phyloP scores from a whole-genome alignment of 2,329 filamentous ascomycete genomes.

The Zopfia rhizophila region DNA sequence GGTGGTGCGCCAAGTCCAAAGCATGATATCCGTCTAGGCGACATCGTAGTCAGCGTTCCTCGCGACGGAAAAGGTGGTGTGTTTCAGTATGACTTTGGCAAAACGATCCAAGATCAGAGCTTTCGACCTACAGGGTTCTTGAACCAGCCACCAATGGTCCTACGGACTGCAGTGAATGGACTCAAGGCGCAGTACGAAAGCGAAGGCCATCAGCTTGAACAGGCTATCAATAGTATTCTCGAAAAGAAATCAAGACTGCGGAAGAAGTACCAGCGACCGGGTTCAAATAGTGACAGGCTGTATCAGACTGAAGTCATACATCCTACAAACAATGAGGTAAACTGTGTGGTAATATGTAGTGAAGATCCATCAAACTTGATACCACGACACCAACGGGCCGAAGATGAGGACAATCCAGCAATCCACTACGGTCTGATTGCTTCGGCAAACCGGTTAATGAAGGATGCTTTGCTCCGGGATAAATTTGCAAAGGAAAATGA shows the following conservation, averaged over 20 bases:
- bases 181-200: constrained; percentile 29
- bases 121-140: constrained; percentile 27
- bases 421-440: no score
- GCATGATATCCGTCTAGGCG: constrained; percentile 38
- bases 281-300: constrained; percentile 35
- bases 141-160: constrained; percentile 24
- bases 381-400: constrained; percentile 19
- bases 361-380: constrained; percentile 22
- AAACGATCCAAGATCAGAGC: constrained; percentile 21
- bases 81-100: constrained; percentile 48
- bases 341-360: constrained; percentile 28
- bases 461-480: no score
- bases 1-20: constrained; percentile 29
- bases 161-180: constrained; percentile 33
- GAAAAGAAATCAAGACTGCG: constrained; percentile 35
- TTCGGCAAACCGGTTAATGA: no score
- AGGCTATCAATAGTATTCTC: no score
- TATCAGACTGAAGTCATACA: constrained; percentile 30
- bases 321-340: constrained; percentile 10
- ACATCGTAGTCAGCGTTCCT: constrained; percentile 40
- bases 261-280: constrained; percentile 37
- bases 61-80: constrained; percentile 31
- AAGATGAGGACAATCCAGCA: no score
- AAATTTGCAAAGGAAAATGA: no score
- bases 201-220: constrained; percentile 23